Conservation (phyloP, 192 early-diverging fungal species). For the Mortierella claussenii region DNA sequence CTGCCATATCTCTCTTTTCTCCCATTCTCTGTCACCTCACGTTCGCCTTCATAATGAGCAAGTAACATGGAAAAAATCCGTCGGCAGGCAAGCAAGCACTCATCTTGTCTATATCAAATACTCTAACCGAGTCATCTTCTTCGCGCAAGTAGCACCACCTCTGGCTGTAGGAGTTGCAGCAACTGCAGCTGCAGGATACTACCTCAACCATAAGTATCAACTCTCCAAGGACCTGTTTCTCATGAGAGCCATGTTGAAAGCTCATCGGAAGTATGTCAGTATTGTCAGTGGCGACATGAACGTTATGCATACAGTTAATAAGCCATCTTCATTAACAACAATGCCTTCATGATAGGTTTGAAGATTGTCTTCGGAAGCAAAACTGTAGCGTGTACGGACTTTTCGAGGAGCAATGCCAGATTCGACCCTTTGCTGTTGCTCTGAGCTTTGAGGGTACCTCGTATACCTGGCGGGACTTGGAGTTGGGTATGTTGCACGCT, state of each 20-base stretch:
- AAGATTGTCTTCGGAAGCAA: conserved; percentile 9
- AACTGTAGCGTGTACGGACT: conserved; percentile 29
- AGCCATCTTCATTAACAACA: too few relatives aligned
- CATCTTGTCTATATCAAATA: too few relatives aligned
- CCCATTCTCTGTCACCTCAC: too few relatives aligned
- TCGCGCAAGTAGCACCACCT: conserved; percentile 8
- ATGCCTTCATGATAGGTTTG: too few relatives aligned
- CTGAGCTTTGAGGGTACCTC: conserved; percentile 56
- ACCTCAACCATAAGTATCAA: conserved; percentile 37
- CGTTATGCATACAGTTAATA: too few relatives aligned
- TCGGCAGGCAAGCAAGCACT: too few relatives aligned
- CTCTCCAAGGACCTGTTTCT: conserved; percentile 26
- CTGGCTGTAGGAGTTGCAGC: conserved; percentile 26
- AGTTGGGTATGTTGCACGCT: conserved; percentile 42
- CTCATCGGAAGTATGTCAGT: conserved; percentile 29
- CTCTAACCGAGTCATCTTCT: too few relatives aligned
- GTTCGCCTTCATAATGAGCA: too few relatives aligned
- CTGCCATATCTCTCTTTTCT: too few relatives aligned
- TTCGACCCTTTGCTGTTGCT: conserved; percentile 24
- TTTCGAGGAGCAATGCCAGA: conserved; percentile 35
- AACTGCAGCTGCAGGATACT: conserved; percentile 21
- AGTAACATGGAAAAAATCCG: too few relatives aligned
- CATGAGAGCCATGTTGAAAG: background rate
- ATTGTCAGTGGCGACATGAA: too few relatives aligned
- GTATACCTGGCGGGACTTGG: conserved; percentile 59